A percentile compares a stretch with the other conserved stretches of the same genome.
Conservation (phyloP, 1,284 basidiomycete species). For the Hemileia vastatrix region DNA sequence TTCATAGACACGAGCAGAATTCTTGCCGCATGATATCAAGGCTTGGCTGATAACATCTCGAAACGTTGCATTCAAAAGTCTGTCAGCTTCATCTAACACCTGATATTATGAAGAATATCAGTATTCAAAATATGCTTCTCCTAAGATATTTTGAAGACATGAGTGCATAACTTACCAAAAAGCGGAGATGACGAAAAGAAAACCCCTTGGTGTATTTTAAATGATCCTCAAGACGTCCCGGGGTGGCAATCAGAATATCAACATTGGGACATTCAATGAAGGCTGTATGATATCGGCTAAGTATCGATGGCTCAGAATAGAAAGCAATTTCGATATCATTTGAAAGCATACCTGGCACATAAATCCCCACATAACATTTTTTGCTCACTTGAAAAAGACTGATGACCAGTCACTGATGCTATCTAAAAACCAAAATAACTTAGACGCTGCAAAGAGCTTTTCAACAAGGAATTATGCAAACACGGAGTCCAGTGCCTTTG, state of each 20-base stretch:
- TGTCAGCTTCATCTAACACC: slow-evolving; percentile 97
- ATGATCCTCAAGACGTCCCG: slow-evolving; percentile 89
- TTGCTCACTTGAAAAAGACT: slow-evolving; percentile 42
- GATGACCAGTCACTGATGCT: slow-evolving; percentile 35
- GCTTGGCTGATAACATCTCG: no score
- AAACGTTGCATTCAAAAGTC: no score
- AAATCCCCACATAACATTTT: background rate
- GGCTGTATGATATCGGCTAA: slow-evolving; percentile 29
- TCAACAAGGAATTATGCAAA: slow-evolving; percentile 42
- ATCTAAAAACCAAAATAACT: background rate
- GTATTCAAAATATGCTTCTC: background rate
- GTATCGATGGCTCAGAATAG: background rate
- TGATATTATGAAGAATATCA: slow-evolving; percentile 38
- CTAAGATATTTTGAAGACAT: no score
- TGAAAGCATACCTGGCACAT: background rate
- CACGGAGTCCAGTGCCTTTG: slow-evolving; percentile 77
- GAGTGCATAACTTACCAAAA: slow-evolving; percentile 64
- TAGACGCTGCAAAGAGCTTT: background rate
- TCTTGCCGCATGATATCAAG: no score
- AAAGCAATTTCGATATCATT: background rate
- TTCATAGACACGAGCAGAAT: no score
- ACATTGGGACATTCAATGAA: slow-evolving; percentile 67
- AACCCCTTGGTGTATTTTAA: slow-evolving; percentile 77
- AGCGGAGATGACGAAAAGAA: slow-evolving; percentile 83
- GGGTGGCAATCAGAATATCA: slow-evolving; percentile 90